Evolutionary conservation across 257 asterid genomes (phyloP), one percentile per base, ranked within the genome.

Genomic region (Nicotiana obtusifolia): DNA sequence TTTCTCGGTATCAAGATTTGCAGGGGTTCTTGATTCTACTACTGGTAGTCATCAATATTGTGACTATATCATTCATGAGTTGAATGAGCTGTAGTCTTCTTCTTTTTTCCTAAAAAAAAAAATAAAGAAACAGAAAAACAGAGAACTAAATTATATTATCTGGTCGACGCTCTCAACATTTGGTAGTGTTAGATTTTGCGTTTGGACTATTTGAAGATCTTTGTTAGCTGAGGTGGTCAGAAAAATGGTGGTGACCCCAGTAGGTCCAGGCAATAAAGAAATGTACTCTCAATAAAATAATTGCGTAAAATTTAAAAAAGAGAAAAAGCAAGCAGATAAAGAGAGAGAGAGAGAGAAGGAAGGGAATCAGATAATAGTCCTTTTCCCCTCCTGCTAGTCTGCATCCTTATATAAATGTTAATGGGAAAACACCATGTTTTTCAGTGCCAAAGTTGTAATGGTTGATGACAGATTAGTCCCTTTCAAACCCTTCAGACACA

Each of bases 381-480:
- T 88, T 87, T 88, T 85, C n/a, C n/a, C 26, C n/a, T 60, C 31
- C 61, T 33, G 87, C 85, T 82, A 57, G 59, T 82, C 88, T 90
- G 92, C 66, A 81, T 56, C 65, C 87, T 82, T 88, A 88, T 88
- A 88, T 89, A 89, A 87, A 94, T 90, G 92, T 88, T 33, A 82
- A 89, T 82, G 83, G 87, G 67, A 81, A 87, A 84, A 80, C 79
- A 82, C 82, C 98, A 94, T 94, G 97, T 84, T 94, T 94, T 94
- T 94, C 98, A 94, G 98, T 94, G 98, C 97, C 97, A 90, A 78
- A 87, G 91, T 91, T 88, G 87, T 84, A 88, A 86, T 89, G 92
- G 90, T 87, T 88, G 80, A 86, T 87, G 85, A 81, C 64, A 75
- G 94, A 83, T 77, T 85, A 87, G 97, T 94, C 98, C 26, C 90